phyloP scores from a whole-genome alignment of 768 basidiomycete species.

The Amyloporia xantha region DNA sequence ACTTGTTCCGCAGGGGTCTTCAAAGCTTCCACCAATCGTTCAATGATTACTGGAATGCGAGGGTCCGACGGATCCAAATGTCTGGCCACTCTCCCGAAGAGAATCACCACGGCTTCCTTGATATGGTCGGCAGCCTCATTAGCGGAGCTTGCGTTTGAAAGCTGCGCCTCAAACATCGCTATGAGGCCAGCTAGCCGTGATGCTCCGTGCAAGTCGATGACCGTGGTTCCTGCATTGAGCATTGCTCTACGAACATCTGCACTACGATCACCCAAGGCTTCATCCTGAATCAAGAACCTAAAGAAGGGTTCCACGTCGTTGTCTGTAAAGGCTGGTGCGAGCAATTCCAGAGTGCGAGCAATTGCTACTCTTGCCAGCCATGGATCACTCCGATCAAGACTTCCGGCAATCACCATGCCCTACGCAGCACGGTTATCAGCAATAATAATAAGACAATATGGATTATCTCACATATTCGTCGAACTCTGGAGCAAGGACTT shows the following conservation, averaged over 20 bases:
- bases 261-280: conserved; percentile 82
- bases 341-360: conserved; percentile 55
- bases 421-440: conserved; percentile 21
- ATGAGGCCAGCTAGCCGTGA: conserved; percentile 68
- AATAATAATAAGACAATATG: background rate
- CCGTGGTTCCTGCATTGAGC: conserved; percentile 74
- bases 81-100: conserved; percentile 87
- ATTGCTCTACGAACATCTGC: conserved; percentile 80
- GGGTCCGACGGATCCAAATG: conserved; percentile 75
- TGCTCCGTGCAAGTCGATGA: conserved; percentile 82
- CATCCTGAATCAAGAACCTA: conserved; percentile 76
- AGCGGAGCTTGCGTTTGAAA: conserved; percentile 40
- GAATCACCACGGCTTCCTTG: conserved; percentile 91
- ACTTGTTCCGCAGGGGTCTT: conserved; percentile 95
- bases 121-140: conserved; percentile 80
- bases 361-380: conserved; percentile 79
- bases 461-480: conserved; percentile 72
- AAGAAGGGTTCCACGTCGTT: conserved; percentile 68
- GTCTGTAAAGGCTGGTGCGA: conserved; percentile 61
- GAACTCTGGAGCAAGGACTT: conserved; percentile 83
- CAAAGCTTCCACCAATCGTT: conserved; percentile 80
- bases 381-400: conserved; percentile 82
- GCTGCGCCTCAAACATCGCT: conserved; percentile 71
- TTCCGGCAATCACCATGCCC: conserved; percentile 92
- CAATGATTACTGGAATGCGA: conserved; percentile 76